Conservation (phyloP, 1,284 basidiomycete genomes). For the Boletus sp. region DNA sequence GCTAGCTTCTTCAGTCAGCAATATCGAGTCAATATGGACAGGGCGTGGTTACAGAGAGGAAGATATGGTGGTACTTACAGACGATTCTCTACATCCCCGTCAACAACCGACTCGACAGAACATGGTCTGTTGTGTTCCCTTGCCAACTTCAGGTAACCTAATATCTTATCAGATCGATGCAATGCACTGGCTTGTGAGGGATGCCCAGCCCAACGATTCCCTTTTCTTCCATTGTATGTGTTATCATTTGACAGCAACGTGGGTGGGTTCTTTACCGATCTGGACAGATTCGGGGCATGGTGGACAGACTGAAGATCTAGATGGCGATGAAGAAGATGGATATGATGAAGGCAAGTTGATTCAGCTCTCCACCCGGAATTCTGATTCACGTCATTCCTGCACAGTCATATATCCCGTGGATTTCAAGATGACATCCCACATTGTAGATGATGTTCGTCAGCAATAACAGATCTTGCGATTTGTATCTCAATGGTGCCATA, state of each 20-base stretch:
- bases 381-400: not conserved
- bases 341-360: slow-evolving; percentile 35
- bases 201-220: slow-evolving; percentile 78
- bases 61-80: slow-evolving; percentile 87
- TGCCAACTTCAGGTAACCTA: not conserved
- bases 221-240: slow-evolving; percentile 87
- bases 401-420: slow-evolving; percentile 87
- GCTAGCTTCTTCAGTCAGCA: not conserved
- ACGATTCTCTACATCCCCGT: slow-evolving; percentile 61
- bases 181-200: slow-evolving; percentile 87
- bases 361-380: not conserved
- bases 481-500: slow-evolving; percentile 28
- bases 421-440: slow-evolving; percentile 64
- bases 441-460: slow-evolving; percentile 76
- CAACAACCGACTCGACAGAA: slow-evolving; percentile 76
- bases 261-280: not conserved
- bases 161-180: slow-evolving; percentile 51
- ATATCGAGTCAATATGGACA: slow-evolving; percentile 2
- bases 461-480: not conserved
- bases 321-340: slow-evolving; percentile 40
- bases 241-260: not conserved
- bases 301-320: slow-evolving; percentile 48
- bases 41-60: slow-evolving; percentile 62
- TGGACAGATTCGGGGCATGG: slow-evolving; percentile 51
- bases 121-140: slow-evolving; percentile 52